Conservation (phyloP, 2,329 filamentous ascomycete species). For the Aspergillus glaucus region DNA sequence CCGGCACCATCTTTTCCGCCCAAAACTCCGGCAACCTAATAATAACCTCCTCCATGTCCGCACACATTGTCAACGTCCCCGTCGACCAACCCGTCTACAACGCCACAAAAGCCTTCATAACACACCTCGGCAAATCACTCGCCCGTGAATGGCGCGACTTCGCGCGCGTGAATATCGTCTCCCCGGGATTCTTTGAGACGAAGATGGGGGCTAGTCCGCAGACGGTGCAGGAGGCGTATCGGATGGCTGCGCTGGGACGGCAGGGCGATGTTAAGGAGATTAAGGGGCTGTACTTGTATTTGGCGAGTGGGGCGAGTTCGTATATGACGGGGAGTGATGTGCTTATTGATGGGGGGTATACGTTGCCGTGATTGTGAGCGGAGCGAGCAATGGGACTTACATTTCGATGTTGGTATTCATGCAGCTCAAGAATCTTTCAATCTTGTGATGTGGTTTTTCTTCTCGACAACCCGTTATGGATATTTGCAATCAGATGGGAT, state of each 20-base stretch:
- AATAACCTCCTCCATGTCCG: slow-evolving; percentile 48
- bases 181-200: slow-evolving; percentile 51
- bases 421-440: too few relatives aligned
- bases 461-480: too few relatives aligned
- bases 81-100: slow-evolving; percentile 54
- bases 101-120: slow-evolving; percentile 50
- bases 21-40: slow-evolving; percentile 42
- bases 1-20: slow-evolving; percentile 43
- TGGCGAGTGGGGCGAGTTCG: slow-evolving; percentile 42
- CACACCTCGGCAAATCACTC: slow-evolving; percentile 51
- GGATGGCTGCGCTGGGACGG: slow-evolving; percentile 44
- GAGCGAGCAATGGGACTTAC: neutral
- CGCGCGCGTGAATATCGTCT: slow-evolving; percentile 52
- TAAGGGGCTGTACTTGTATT: slow-evolving; percentile 39
- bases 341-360: slow-evolving; percentile 46
- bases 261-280: slow-evolving; percentile 32
- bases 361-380: slow-evolving; percentile 14
- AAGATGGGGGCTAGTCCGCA: slow-evolving; percentile 46
- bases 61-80: slow-evolving; percentile 47
- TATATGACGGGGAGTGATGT: slow-evolving; percentile 46
- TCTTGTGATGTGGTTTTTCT: too few relatives aligned
- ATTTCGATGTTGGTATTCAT: neutral
- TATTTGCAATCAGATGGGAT: too few relatives aligned
- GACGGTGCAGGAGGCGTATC: slow-evolving; percentile 40
- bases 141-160: slow-evolving; percentile 54